A percentile compares a stretch with the other conserved stretches of the same genome.
phyloP scores from a whole-genome alignment of 1,284 basidiomycete species.

The Vanrija pseudolonga region DNA sequence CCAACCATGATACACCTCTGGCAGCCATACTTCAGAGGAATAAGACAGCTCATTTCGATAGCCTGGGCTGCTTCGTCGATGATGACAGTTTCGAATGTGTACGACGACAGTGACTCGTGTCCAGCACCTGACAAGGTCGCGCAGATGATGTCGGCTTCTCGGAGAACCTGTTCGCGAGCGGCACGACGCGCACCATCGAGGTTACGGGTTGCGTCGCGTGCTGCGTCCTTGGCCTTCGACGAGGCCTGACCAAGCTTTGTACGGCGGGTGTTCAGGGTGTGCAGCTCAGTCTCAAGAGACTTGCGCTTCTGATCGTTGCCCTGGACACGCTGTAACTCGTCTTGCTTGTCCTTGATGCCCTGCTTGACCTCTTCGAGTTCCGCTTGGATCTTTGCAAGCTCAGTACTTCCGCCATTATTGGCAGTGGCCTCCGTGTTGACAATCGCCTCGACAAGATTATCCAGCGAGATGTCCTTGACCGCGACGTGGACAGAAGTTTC shows the following conservation, averaged over 20 bases:
- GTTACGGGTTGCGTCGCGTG: slow-evolving; percentile 65
- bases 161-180: slow-evolving; percentile 69
- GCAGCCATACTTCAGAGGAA: slow-evolving; percentile 87
- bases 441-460: slow-evolving; percentile 75
- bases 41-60: slow-evolving; percentile 92
- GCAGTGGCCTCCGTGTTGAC: slow-evolving; percentile 56
- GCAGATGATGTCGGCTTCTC: slow-evolving; percentile 90
- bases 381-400: slow-evolving; percentile 59
- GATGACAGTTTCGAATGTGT: slow-evolving; percentile 92
- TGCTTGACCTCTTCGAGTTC: slow-evolving; percentile 67
- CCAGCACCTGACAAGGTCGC: slow-evolving; percentile 89
- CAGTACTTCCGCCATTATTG: slow-evolving; percentile 50
- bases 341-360: slow-evolving; percentile 60
- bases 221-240: slow-evolving; percentile 74
- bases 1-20: slow-evolving; percentile 90
- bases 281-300: slow-evolving; percentile 64
- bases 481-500: slow-evolving; percentile 73
- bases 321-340: slow-evolving; percentile 52
- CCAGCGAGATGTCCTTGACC: slow-evolving; percentile 83
- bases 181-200: slow-evolving; percentile 73
- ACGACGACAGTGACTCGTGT: slow-evolving; percentile 76
- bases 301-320: slow-evolving; percentile 46
- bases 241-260: slow-evolving; percentile 64
- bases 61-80: slow-evolving; percentile 99
- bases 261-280: slow-evolving; percentile 63